Percentiles rank a stretch among this genome's conserved stretches.
Evolutionary conservation across 2,329 filamentous ascomycete genomes (phyloP).

Genomic region (Setomelanomma holmii): DNA sequence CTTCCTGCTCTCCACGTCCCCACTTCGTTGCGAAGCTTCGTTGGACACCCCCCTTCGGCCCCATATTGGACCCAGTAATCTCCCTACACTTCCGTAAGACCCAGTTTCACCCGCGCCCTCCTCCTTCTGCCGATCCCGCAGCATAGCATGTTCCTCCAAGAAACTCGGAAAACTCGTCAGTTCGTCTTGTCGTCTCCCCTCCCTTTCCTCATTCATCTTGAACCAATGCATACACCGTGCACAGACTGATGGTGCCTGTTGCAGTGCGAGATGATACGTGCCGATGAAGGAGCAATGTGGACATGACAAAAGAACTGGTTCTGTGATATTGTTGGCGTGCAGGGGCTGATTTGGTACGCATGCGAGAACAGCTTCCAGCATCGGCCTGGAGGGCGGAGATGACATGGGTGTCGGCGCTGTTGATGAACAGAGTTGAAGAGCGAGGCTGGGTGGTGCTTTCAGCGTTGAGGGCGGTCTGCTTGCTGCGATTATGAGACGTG

Average conservation of each 20-base stretch:
- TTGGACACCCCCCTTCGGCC: no score
- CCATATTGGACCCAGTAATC: neutral
- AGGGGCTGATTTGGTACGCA: neutral
- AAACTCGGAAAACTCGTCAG: constrained; percentile 21
- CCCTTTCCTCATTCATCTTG: constrained; percentile 1
- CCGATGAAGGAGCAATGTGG: neutral
- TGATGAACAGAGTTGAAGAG: neutral
- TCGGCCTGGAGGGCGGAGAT: neutral
- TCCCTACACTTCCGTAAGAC: neutral
- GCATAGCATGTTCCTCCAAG: constrained; percentile 7
- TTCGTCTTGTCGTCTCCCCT: neutral
- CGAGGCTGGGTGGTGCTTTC: neutral
- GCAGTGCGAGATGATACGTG: neutral
- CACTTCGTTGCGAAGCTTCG: no score
- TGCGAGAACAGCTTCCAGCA: neutral
- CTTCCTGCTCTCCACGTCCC: no score
- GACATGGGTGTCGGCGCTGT: neutral
- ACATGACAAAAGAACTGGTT: constrained; percentile 1
- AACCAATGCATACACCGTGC: constrained; percentile 10
- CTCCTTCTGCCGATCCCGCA: neutral
- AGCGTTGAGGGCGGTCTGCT: neutral
- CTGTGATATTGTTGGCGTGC: neutral
- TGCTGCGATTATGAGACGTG: neutral
- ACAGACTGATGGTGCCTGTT: constrained; percentile 9
- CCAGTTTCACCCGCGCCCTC: neutral